Evolutionary conservation across 177 flowering plant genomes (phyloP).

Genomic region (Vitis hybrid): DNA sequence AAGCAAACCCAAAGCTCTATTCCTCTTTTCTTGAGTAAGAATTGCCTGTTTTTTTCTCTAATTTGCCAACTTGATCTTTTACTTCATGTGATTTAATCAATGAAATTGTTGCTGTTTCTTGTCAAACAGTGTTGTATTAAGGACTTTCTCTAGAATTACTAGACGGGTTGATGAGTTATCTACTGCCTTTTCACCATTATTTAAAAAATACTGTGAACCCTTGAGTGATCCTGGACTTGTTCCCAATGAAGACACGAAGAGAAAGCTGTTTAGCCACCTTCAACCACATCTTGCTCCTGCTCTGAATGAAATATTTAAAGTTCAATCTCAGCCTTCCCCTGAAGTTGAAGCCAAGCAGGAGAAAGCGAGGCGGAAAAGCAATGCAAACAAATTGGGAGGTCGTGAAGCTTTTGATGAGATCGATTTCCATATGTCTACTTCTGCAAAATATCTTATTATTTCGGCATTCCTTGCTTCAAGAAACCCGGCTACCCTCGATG

Average conservation of each 20-base stretch:
- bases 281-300: conserved; percentile 57
- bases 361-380: conserved; percentile 31
- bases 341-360: conserved; percentile 36
- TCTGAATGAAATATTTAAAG: conserved; percentile 64
- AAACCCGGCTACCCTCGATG: conserved; percentile 98
- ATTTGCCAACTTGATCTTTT: conserved; percentile 1
- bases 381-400: conserved; percentile 26
- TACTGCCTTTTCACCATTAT: conserved; percentile 56
- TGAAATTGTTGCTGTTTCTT: conserved; percentile 14
- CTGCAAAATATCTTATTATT: conserved; percentile 93
- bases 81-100: conserved; percentile 2
- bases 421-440: conserved; percentile 82
- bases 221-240: conserved; percentile 42
- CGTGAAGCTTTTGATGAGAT: conserved; percentile 41
- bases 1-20: conserved; percentile 65
- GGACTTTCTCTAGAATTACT: conserved; percentile 73
- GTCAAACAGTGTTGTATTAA: conserved; percentile 59
- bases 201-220: conserved; percentile 71
- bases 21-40: conserved; percentile 88
- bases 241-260: conserved; percentile 68
- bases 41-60: not conserved
- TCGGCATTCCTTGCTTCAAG: conserved; percentile 97
- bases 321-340: conserved; percentile 33
- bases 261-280: conserved; percentile 63
- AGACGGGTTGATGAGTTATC: conserved; percentile 74